phyloP scores from a whole-genome alignment of 2,329 filamentous ascomycete species.

The Chaetomium sp. region DNA sequence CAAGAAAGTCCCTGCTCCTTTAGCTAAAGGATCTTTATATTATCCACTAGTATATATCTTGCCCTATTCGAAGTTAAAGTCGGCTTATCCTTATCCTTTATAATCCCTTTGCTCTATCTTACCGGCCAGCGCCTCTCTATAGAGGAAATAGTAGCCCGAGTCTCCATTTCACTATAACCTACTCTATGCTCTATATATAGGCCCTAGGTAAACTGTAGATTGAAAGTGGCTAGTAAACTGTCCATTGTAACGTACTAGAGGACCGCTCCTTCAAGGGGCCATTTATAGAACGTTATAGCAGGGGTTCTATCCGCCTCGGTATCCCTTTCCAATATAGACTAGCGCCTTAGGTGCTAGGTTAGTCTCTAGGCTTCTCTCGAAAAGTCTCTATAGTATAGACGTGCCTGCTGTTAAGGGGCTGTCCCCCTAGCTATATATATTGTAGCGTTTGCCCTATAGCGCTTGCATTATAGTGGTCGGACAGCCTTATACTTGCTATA shows the following conservation, averaged over 20 bases:
- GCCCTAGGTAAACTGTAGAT: constrained; percentile 5
- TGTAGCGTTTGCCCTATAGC: neutral
- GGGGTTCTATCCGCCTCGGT: neutral
- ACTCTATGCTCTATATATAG: neutral
- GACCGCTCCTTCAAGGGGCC: constrained; percentile 7
- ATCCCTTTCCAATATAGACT: neutral
- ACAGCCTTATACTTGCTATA: constrained; percentile 11
- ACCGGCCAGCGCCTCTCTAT: neutral
- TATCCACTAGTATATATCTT: neutral
- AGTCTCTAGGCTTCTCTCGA: neutral
- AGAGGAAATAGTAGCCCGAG: neutral
- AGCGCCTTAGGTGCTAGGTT: neutral
- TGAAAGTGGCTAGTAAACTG: constrained; percentile 14
- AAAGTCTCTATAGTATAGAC: neutral
- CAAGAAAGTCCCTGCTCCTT: neutral
- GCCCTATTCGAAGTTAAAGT: neutral
- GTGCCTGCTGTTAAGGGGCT: neutral
- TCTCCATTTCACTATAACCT: neutral
- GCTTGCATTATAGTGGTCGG: constrained; percentile 1
- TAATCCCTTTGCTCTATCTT: neutral
- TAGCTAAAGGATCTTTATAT: too few species aligned
- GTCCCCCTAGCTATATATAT: neutral
- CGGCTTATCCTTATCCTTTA: neutral
- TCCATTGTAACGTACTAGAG: constrained; percentile 10
- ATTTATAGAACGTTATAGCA: constrained; percentile 5